Base-by-base conservation (phyloP, 352 stramenopile species). In the Phytophthora hibernalis region DNA sequence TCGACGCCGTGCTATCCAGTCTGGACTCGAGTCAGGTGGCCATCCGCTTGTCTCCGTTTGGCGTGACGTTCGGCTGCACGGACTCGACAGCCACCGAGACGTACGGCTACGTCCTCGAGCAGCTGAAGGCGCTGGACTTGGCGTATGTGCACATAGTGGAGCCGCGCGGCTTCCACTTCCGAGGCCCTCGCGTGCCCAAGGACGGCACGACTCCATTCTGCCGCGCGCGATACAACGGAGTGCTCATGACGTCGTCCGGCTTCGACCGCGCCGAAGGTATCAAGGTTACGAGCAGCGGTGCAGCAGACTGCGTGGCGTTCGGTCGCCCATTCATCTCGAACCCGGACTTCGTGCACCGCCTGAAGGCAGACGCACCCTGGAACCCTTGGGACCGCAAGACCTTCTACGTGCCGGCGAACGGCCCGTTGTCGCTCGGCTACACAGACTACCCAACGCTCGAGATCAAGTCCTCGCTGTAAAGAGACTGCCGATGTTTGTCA, bases 311-410 rank as follows among this genome's bases (percentile, higher is more conserved):
- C 26, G 77, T 92, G 13, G 83, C 76, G 18, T 92, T 82, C 65
- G 83, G 84, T 13, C 76, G 80, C 16, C 61, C 67, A 15, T 92
- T 90, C 68, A 90, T 92, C 64, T 73, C 80, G 12, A 92, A 90
- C 51, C 84, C 84, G 45, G 83, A 92, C 65, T 61, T 92, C 10
- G 77, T 87, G 37, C 55, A 70, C 26, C 74, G 82, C 9, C 61
- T 92, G 26, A 49, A 76, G 60, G 43, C 80, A 16, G 66, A 38
- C 28, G 66, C 74, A 3, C 64, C 77, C 13, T 64, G 80, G 35
- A 85, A 82, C 45, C 50, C 61, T n/a, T 87, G 70, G 49, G 56
- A 87, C 52, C 65, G 72, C 26, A 63, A 64, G 33, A 78, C 68
- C 7, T 80, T 65, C 57, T 83, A 81, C 72, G 65, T 77, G 65